Evolutionary conservation across 257 asterid genomes (phyloP), one percentile per base, ranked within the genome.

Genomic region (Lithospermum erythrorhizon): DNA sequence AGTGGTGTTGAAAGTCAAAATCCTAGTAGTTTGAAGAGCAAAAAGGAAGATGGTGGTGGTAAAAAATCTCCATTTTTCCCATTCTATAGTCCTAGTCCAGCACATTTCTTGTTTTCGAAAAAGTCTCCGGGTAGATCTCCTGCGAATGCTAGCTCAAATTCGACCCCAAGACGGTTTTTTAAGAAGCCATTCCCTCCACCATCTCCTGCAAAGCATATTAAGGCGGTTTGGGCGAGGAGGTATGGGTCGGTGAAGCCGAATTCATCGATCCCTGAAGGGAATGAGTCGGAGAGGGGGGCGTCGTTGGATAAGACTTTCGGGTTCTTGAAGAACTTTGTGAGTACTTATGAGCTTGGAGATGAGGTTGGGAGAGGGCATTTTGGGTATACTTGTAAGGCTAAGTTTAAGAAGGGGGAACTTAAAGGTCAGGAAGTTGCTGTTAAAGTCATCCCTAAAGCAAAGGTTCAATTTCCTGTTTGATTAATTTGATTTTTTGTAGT

Each of bases 301-400:
- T 79, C 85, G 4, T 68, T 87, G 76, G 86, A 90, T 73, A 90
- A 87, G 79, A 85, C 79, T 61, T 90, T 90, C 56, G 98, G 96
- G 21, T 90, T 83, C 63, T 78, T 87, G 25, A 90, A 90, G 88
- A 77, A 81, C 70, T 88, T 90, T 51, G 70, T 65, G n/a, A 76
- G 71, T 29, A 90, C 83, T 71, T 90, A 87, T 74, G 96, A 90
- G 76, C 57, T 90, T 32, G 98, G 98, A 53, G 96, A 77, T 27
- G 98, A 90, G 75, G 95, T 87, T 29, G 98, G 98, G 35, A 66
- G 96, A 73, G 98, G 98, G 66, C 96, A 90, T 76, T 90, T 90
- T 79, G 98, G 98, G 66, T 87, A 85, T 70, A 90, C 98, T 62
- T 82, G 96, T 70, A 80, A 61, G 72, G 98, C 98, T 13, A 83